Conservation (phyloP, 148 eudicot species). For the Pharnaceum exiguum region DNA sequence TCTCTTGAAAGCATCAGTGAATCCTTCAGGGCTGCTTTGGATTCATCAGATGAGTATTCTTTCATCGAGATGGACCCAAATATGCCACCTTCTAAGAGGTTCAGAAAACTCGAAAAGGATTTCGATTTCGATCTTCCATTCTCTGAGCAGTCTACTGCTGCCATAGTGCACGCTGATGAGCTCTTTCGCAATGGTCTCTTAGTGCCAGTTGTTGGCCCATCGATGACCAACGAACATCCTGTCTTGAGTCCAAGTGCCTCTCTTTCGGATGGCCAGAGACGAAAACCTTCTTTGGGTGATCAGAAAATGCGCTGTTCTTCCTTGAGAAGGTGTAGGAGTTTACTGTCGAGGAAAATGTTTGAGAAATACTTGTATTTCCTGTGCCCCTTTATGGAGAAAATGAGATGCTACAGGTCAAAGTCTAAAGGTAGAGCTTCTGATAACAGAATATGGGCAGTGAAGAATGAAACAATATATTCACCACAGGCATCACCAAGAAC, state of each 20-base stretch:
- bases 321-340: conserved; percentile 49
- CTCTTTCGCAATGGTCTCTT: conserved; percentile 63
- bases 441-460: conserved; percentile 17
- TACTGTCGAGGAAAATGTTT: conserved; percentile 45
- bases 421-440: conserved; percentile 23
- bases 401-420: conserved; percentile 33
- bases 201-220: conserved; percentile 37
- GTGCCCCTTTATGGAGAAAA: conserved; percentile 43
- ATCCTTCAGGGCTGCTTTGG: conserved; percentile 51
- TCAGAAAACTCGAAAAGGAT: conserved; percentile 40
- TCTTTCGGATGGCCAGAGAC: conserved; percentile 19
- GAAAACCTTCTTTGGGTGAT: conserved; percentile 12
- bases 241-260: conserved; percentile 14
- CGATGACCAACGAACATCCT: conserved; percentile 24
- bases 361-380: conserved; percentile 48
- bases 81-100: conserved; percentile 70
- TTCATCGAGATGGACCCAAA: conserved; percentile 94
- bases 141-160: conserved; percentile 29
- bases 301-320: conserved; percentile 43
- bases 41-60: conserved; percentile 47
- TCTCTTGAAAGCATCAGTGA: conserved; percentile 52
- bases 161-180: conserved; percentile 63
- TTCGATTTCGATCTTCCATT: conserved; percentile 47
- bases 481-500: conserved; percentile 47
- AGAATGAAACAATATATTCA: conserved; percentile 23